Conservation (phyloP, 768 basidiomycete species). For the Russula olivacea region DNA sequence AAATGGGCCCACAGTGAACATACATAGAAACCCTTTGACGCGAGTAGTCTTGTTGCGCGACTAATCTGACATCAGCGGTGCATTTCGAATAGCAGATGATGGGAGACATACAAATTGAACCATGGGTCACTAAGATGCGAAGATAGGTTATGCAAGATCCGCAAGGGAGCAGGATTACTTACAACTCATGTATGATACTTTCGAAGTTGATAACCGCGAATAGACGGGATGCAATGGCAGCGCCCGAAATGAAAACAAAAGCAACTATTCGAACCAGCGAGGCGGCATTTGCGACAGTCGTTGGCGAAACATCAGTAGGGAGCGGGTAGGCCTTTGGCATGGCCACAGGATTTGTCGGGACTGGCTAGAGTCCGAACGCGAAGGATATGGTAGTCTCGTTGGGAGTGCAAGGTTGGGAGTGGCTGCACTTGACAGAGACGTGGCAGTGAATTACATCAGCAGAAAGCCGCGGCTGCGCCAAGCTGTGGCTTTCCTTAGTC, state of each 20-base stretch:
- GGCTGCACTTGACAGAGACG: background rate
- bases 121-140: conserved; percentile 72
- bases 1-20: conserved; percentile 29
- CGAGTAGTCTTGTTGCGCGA: conserved; percentile 88
- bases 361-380: background rate
- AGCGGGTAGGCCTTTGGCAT: conserved; percentile 72
- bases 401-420: background rate
- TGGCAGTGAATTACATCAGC: conserved; percentile 13
- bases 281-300: conserved; percentile 78
- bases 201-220: conserved; percentile 98
- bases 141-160: background rate
- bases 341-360: conserved; percentile 33
- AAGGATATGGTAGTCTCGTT: too few relatives aligned
- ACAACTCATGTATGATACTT: conserved; percentile 99
- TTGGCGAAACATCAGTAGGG: conserved; percentile 61
- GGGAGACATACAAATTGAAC: conserved; percentile 89
- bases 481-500: too few relatives aligned
- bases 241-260: conserved; percentile 84
- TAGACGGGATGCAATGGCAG: conserved; percentile 90
- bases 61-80: conserved; percentile 37
- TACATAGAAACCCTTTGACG: conserved; percentile 93
- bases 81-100: background rate
- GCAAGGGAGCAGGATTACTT: conserved; percentile 32
- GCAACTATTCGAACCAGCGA: conserved; percentile 89
- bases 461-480: too few relatives aligned